A percentile compares a stretch with the other conserved stretches of the same genome.
Conservation (phyloP, 2,329 filamentous ascomycete species). For the Ceratocystis colombiana region DNA sequence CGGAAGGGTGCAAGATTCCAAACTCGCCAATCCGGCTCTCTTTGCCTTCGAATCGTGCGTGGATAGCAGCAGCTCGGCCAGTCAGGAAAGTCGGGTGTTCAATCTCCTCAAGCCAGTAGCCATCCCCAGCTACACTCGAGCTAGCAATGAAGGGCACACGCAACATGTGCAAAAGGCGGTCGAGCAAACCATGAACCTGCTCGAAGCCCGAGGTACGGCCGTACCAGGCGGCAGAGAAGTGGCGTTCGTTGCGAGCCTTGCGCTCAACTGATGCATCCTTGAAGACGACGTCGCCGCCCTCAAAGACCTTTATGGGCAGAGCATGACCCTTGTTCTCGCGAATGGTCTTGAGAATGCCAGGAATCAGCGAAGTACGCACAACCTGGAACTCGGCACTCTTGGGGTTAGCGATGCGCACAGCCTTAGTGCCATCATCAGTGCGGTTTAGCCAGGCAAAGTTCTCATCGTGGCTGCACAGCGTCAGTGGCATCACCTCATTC, state of each 20-base stretch:
- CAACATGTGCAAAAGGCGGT: constrained; percentile 87
- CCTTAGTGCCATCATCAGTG: constrained; percentile 72
- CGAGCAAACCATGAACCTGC: constrained; percentile 84
- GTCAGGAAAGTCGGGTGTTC: constrained; percentile 85
- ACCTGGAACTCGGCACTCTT: constrained; percentile 92
- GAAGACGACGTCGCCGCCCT: constrained; percentile 82
- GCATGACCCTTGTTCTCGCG: constrained; percentile 84
- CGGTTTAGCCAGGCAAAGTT: constrained; percentile 95
- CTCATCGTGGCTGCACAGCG: constrained; percentile 94
- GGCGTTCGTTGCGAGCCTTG: constrained; percentile 81
- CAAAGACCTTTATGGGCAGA: constrained; percentile 85
- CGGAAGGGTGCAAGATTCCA: constrained; percentile 85
- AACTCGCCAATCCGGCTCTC: constrained; percentile 69
- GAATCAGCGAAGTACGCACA: constrained; percentile 74
- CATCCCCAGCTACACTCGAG: constrained; percentile 46
- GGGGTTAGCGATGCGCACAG: constrained; percentile 78
- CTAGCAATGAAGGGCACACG: constrained; percentile 67
- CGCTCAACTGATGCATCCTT: constrained; percentile 76
- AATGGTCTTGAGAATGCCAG: constrained; percentile 85
- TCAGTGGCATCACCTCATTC: constrained; percentile 91
- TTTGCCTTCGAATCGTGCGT: constrained; percentile 64
- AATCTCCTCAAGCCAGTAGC: constrained; percentile 92
- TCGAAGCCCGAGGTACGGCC: constrained; percentile 93
- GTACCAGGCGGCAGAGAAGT: constrained; percentile 93
- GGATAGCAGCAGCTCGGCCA: constrained; percentile 78